Evolutionary conservation across 108 stramenopile genomes (phyloP), one percentile per base, ranked within the genome.

Genomic region (Skeletonema tropicum): DNA sequence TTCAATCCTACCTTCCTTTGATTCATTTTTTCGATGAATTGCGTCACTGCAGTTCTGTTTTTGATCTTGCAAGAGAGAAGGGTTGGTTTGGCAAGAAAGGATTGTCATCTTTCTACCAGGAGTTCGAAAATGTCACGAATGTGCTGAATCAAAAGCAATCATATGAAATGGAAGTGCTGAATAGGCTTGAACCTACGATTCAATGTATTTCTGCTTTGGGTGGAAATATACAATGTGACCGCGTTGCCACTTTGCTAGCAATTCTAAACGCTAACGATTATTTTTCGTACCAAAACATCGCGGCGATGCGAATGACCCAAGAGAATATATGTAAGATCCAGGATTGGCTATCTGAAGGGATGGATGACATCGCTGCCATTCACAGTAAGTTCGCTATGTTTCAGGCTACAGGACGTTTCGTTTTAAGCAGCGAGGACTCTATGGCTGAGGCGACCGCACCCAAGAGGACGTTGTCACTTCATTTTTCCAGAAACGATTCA

Each of bases 291-390:
- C 64, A 65, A 29, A 72, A 66, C 14, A 61, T 39, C 17, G 21
- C 58, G 4, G 74, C 57, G 29, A 58, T 75, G 68, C 58, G 59
- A n/a, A 8, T 68, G 21, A 57, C 68, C 4, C 74, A 75, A 19
- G 39, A 38, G 13, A 75, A 75, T 61, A 69, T 75, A 4, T 60
- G 59, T 67, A 75, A 75, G 39, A 42, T 75, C 31, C 67, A 73
- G 73, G 73, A 75, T 46, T 75, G 74, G 74, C 67, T 75, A n/a
- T 29, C 67, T 13, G 74, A 75, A 59, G 74, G 74, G 1, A 70
- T 75, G 74, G 74, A 75, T 69, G 74, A 75, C 10, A 60, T 75
- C 55, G 74, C 74, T 29, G 74, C 66, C 32, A 70, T 59, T 60
- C 29, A 35, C 12, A 23, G 59, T 32, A 75, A 75, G 59, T 59